phyloP scores from a whole-genome alignment of 306 rosid genomes.

The Castanea sativa region DNA sequence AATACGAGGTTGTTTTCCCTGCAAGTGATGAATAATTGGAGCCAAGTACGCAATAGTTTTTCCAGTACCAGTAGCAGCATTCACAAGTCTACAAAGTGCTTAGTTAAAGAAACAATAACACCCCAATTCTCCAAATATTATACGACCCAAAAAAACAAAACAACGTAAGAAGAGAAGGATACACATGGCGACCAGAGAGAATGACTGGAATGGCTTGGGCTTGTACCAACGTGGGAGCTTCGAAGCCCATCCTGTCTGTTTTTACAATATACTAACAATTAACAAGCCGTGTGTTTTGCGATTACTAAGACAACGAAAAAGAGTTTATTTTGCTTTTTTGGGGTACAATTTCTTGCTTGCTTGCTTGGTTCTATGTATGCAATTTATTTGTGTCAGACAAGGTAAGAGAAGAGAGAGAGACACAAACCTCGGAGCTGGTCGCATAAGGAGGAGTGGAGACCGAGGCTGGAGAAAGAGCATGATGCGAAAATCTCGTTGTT shows the following conservation, averaged over 20 bases:
- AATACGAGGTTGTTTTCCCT: conserved; percentile 46
- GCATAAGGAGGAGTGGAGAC: conserved; percentile 68
- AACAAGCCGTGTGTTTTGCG: neutral
- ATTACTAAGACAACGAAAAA: neutral
- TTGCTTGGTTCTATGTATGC: neutral
- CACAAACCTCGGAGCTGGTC: conserved; percentile 71
- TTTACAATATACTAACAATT: neutral
- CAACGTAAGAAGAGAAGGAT: conserved; percentile 34
- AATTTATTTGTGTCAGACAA: neutral
- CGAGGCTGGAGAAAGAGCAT: conserved; percentile 80
- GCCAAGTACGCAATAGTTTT: conserved; percentile 82
- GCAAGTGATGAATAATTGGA: conserved; percentile 79
- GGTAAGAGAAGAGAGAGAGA: neutral
- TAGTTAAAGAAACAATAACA: conserved; percentile 42
- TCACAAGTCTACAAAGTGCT: conserved; percentile 50
- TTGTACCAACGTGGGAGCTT: conserved; percentile 77
- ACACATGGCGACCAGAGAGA: conserved; percentile 78
- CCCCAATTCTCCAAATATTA: neutral
- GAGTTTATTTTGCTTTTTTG: neutral
- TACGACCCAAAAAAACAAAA: too few relatives aligned
- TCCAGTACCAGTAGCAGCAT: conserved; percentile 93
- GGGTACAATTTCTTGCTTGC: neutral
- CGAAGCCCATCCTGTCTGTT: conserved; percentile 78
- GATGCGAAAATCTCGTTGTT: conserved; percentile 55
- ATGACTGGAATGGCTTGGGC: conserved; percentile 84